These are phyloP conservation scores for Pichia sp. DNA, from an alignment of 1,139 yeast species.

Conservation along the genomic window DNA sequence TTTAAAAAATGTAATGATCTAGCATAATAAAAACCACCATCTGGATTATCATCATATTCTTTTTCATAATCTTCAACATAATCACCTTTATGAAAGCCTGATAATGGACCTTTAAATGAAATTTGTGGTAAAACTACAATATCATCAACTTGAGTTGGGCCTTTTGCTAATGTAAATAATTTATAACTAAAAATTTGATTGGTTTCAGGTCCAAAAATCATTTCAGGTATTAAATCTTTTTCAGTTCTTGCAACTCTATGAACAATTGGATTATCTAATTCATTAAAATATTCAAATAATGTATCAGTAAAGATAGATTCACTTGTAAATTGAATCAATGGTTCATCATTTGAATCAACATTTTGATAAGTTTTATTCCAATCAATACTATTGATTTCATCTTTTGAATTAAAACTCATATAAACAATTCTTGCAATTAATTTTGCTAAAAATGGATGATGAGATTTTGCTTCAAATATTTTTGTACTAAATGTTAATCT, in stretches of 20 bases:
- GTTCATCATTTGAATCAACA: conserved; percentile 44
- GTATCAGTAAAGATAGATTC: conserved; percentile 77
- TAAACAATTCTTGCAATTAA: conserved; percentile 26
- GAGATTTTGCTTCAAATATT: conserved; percentile 37
- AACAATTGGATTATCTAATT: conserved; percentile 53
- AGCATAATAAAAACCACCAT: conserved; percentile 23
- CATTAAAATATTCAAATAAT: conserved; percentile 61
- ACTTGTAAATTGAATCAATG: conserved; percentile 65
- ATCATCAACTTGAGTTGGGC: conserved; percentile 70
- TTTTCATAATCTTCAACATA: conserved; percentile 12
- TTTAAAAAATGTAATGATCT: conserved; percentile 22
- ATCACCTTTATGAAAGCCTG: conserved; percentile 14
- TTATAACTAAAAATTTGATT: conserved; percentile 38
- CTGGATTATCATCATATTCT: conserved; percentile 25
- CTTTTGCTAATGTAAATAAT: conserved; percentile 60
- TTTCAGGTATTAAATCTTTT: conserved; percentile 23
- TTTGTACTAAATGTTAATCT: conserved; percentile 71
- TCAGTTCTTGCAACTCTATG: conserved; percentile 55
- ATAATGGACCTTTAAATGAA: conserved; percentile 21
- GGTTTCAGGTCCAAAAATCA: conserved; percentile 25
- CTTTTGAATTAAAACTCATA: conserved; percentile 21
- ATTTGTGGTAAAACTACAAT: conserved; percentile 48
- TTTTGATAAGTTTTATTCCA: conserved; percentile 51
- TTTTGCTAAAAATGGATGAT: conserved; percentile 29
- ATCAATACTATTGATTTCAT: conserved; percentile 31